Percentiles rank a stretch among this genome's conserved stretches.
phyloP scores from a whole-genome alignment of 1,284 basidiomycete genomes.

The Naganishia sp. region DNA sequence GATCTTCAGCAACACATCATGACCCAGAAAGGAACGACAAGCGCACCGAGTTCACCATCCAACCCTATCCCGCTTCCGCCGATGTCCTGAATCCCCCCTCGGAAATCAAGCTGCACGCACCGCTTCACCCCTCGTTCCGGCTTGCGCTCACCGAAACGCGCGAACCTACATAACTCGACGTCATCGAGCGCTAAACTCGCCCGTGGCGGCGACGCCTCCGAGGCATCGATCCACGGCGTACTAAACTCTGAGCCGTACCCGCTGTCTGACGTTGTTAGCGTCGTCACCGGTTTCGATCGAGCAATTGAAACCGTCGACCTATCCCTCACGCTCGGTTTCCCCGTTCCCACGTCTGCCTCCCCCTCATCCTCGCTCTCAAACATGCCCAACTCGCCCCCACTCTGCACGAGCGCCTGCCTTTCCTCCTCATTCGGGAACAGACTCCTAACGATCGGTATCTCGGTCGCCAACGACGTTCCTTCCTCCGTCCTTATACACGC shows the following conservation, averaged over 20 bases:
- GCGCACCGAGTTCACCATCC: not conserved
- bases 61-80: not conserved
- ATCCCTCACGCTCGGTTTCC: too few species aligned
- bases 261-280: slow-evolving; percentile 6
- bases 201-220: not conserved
- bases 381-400: slow-evolving; percentile 40
- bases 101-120: slow-evolving; percentile 50
- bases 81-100: slow-evolving; percentile 31
- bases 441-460: slow-evolving; percentile 41
- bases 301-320: not conserved
- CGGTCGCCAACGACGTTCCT: slow-evolving; percentile 45
- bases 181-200: not conserved
- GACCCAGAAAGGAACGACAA: not conserved
- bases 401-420: slow-evolving; percentile 36
- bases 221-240: slow-evolving; percentile 1
- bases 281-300: not conserved
- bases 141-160: not conserved
- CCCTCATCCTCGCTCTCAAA: slow-evolving; percentile 33
- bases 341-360: not conserved
- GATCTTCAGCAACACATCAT: not conserved
- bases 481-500: slow-evolving; percentile 48
- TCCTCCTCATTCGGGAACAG: slow-evolving; percentile 39
- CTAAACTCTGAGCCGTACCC: slow-evolving; percentile 13
- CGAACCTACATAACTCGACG: not conserved
- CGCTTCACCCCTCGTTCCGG: slow-evolving; percentile 38